phyloP scores from a whole-genome alignment of 2,329 filamentous ascomycete species.

The Colletotrichum lindemuthianum region DNA sequence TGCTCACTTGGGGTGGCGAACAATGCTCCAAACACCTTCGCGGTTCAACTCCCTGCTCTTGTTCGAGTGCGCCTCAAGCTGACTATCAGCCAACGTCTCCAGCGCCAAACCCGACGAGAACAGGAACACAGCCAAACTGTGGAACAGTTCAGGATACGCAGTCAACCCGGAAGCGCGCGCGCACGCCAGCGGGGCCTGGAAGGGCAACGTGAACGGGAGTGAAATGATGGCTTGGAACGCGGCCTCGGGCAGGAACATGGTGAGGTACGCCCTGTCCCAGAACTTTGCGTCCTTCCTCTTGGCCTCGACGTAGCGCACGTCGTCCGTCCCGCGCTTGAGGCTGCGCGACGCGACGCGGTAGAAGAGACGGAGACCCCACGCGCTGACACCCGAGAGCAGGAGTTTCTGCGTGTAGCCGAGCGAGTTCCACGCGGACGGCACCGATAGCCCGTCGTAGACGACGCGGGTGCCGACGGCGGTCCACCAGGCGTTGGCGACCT shows the following conservation, averaged over 20 bases:
- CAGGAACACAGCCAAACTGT: conserved; percentile 60
- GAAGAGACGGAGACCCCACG: conserved; percentile 67
- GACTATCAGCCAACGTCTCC: conserved; percentile 66
- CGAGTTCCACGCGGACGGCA: conserved; percentile 56
- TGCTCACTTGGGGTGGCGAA: conserved; percentile 70
- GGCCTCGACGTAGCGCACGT: conserved; percentile 61
- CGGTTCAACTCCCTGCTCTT: conserved; percentile 51
- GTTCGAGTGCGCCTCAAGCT: conserved; percentile 58
- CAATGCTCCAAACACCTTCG: conserved; percentile 70
- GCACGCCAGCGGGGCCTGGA: conserved; percentile 51
- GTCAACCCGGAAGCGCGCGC: conserved; percentile 25
- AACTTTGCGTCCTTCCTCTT: conserved; percentile 60
- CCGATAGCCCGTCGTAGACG: conserved; percentile 54
- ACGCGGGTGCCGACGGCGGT: conserved; percentile 64
- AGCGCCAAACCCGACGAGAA: conserved; percentile 66
- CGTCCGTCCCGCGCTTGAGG: conserved; percentile 61
- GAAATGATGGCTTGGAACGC: conserved; percentile 66
- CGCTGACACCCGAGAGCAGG: conserved; percentile 64
- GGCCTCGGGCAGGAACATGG: conserved; percentile 66
- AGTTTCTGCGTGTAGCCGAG: conserved; percentile 65
- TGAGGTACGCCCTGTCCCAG: conserved; percentile 66
- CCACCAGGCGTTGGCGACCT: conserved; percentile 70
- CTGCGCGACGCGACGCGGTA: conserved; percentile 62
- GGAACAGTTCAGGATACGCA: conserved; percentile 39
- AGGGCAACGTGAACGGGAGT: conserved; percentile 65